A percentile compares a stretch with the other conserved stretches of the same genome.
phyloP scores from a whole-genome alignment of 495 filamentous ascomycete species.

The Penicillium verhagenii region DNA sequence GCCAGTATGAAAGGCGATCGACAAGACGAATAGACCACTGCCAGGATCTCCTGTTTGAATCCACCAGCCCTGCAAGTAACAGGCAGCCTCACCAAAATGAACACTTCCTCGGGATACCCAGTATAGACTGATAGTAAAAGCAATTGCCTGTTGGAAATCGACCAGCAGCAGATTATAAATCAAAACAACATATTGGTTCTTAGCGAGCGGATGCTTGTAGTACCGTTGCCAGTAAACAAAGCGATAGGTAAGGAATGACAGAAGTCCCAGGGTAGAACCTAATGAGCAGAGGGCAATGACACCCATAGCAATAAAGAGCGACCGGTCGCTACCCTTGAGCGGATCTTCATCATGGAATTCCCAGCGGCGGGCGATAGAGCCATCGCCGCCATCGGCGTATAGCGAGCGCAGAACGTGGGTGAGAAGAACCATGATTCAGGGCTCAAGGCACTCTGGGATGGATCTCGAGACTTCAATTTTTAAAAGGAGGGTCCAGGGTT shows the following conservation, averaged over 20 bases:
- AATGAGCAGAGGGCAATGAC: conserved; percentile 57
- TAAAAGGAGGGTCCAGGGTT: not conserved
- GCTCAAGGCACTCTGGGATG: not conserved
- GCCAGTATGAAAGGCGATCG: conserved; percentile 67
- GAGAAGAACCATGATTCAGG: conserved; percentile 14
- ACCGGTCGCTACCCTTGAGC: conserved; percentile 21
- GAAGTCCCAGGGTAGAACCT: conserved; percentile 48
- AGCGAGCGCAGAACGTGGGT: conserved; percentile 19
- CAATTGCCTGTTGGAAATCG: conserved; percentile 68
- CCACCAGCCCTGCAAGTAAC: conserved; percentile 70
- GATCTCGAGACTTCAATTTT: conserved; percentile 1
- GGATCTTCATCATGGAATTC: conserved; percentile 19
- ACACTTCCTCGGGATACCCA: conserved; percentile 57
- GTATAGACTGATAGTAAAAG: conserved; percentile 62
- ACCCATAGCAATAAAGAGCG: conserved; percentile 55
- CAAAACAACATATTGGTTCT: conserved; percentile 71
- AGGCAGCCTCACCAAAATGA: conserved; percentile 54
- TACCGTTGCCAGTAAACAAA: conserved; percentile 55
- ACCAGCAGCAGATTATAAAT: conserved; percentile 72
- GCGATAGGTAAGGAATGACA: conserved; percentile 56
- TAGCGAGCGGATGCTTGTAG: conserved; percentile 39
- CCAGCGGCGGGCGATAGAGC: conserved; percentile 20
- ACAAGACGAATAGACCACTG: conserved; percentile 65
- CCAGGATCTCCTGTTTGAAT: conserved; percentile 66
- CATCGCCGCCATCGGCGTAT: conserved; percentile 6